Evolutionary conservation across 2,329 filamentous ascomycete genomes (phyloP).

Genomic region (Anthostomella pinea): DNA sequence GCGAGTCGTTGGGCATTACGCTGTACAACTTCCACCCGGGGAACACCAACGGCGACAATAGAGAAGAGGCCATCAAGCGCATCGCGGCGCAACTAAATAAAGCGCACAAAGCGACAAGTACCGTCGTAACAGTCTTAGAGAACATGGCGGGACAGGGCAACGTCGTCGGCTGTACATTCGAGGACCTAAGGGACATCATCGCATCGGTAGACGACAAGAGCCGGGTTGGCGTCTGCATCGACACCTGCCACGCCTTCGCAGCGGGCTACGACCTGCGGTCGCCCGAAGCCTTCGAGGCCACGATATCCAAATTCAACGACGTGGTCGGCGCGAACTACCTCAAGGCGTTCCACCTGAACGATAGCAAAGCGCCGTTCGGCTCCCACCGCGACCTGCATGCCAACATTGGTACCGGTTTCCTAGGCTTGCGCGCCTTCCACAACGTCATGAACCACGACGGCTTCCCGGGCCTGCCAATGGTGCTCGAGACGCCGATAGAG

Average conservation of each 20-base stretch:
- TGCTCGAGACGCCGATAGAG: slow-evolving; percentile 94
- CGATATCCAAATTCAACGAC: slow-evolving; percentile 72
- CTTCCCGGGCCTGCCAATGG: slow-evolving; percentile 80
- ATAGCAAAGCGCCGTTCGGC: slow-evolving; percentile 84
- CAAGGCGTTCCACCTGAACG: slow-evolving; percentile 86
- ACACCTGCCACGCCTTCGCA: slow-evolving; percentile 95
- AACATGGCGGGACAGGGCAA: slow-evolving; percentile 94
- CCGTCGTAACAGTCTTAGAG: slow-evolving; percentile 82
- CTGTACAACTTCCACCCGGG: slow-evolving; percentile 99
- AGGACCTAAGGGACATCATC: slow-evolving; percentile 85
- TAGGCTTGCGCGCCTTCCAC: slow-evolving; percentile 88
- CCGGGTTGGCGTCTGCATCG: slow-evolving; percentile 89
- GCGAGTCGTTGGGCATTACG: slow-evolving; percentile 78
- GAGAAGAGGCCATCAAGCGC: slow-evolving; percentile 68
- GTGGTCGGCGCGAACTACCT: slow-evolving; percentile 78
- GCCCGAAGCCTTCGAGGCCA: slow-evolving; percentile 68
- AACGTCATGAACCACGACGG: slow-evolving; percentile 79
- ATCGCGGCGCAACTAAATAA: slow-evolving; percentile 81
- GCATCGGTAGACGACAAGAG: slow-evolving; percentile 73
- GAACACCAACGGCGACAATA: slow-evolving; percentile 66
- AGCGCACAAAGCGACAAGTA: slow-evolving; percentile 71
- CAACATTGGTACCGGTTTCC: slow-evolving; percentile 93
- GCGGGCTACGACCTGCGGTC: slow-evolving; percentile 87
- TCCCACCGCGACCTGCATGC: slow-evolving; percentile 88
- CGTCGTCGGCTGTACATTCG: slow-evolving; percentile 79